Evolutionary conservation across 768 basidiomycete genomes (phyloP).

Genomic region (Tulasnella sp.): DNA sequence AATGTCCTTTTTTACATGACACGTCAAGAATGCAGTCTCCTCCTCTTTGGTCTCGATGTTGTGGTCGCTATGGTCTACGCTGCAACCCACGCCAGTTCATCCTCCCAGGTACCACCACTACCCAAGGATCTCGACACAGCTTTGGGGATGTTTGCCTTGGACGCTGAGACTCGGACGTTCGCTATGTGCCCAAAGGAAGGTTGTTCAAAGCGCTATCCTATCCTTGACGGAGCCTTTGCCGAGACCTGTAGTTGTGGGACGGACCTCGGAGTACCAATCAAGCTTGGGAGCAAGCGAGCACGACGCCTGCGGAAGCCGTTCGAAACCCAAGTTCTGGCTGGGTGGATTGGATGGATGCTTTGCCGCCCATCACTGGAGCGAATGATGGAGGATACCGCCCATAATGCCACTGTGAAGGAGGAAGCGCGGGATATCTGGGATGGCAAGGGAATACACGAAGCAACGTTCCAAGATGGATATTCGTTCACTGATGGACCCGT

Average conservation of each 20-base stretch:
- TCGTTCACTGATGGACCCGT: background rate
- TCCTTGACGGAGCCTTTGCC: background rate
- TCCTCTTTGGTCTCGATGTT: too few species aligned
- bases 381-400: background rate
- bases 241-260: background rate
- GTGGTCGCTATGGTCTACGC: too few species aligned
- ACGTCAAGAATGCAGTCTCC: too few species aligned
- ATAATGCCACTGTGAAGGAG: background rate
- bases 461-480: background rate
- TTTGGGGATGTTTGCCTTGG: background rate
- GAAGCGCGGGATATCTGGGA: constrained; percentile 10
- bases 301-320: background rate
- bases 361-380: background rate
- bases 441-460: background rate
- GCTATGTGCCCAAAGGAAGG: too few species aligned
- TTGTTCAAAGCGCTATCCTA: background rate
- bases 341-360: constrained; percentile 1
- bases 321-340: background rate
- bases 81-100: too few species aligned
- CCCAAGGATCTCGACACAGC: background rate
- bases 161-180: background rate
- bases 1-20: too few species aligned
- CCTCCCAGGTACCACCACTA: background rate
- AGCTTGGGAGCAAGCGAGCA: background rate
- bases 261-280: background rate